phyloP scores from a whole-genome alignment of 1,139 yeast genomes.

The Eremothecium coryli region DNA sequence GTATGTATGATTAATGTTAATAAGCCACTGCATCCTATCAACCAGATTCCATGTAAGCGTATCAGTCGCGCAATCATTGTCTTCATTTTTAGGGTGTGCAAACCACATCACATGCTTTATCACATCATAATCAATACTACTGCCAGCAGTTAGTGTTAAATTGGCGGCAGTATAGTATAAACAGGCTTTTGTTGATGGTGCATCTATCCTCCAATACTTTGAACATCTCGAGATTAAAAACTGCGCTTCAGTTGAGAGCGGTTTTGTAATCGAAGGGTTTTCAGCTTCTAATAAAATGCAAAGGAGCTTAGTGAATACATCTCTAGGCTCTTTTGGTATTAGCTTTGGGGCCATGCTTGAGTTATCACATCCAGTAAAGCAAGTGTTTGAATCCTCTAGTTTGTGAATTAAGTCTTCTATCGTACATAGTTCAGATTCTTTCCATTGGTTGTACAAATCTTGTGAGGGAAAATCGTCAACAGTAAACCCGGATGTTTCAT shows the following conservation, averaged over 20 bases:
- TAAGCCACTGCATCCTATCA: constrained; percentile 48
- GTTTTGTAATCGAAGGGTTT: constrained; percentile 28
- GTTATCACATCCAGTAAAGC: neutral
- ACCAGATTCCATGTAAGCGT: constrained; percentile 41
- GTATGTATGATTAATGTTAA: constrained; percentile 41
- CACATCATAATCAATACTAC: constrained; percentile 25
- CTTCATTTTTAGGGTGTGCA: constrained; percentile 27
- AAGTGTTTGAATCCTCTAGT: constrained; percentile 32
- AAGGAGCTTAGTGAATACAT: constrained; percentile 30
- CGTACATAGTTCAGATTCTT: constrained; percentile 35
- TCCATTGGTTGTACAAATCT: constrained; percentile 45
- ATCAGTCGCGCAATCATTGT: constrained; percentile 38
- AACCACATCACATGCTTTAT: constrained; percentile 25
- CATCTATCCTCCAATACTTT: constrained; percentile 51
- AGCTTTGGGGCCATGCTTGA: constrained; percentile 18
- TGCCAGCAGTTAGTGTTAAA: constrained; percentile 32
- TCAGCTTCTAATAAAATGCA: constrained; percentile 31
- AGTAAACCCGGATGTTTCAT: constrained; percentile 36
- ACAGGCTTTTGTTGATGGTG: constrained; percentile 41
- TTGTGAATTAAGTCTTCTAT: constrained; percentile 36
- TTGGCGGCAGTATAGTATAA: constrained; percentile 48
- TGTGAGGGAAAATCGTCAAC: constrained; percentile 37
- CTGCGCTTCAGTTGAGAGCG: constrained; percentile 34
- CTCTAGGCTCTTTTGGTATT: constrained; percentile 37
- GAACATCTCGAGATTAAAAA: constrained; percentile 41